Base-by-base conservation (phyloP, 495 filamentous ascomycete species). In the Penicillium longicatenatum region DNA sequence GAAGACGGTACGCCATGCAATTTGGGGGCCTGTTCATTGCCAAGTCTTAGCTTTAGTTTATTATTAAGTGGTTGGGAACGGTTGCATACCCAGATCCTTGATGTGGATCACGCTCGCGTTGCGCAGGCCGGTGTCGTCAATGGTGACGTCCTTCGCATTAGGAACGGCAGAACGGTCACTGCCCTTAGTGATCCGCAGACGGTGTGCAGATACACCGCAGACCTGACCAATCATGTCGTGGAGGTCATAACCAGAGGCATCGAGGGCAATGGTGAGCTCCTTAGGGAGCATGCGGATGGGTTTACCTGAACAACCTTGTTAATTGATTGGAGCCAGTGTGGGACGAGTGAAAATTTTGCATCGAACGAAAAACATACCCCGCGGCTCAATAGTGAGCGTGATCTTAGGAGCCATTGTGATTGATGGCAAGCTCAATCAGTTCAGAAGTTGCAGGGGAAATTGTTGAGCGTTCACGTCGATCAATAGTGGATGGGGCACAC, bases 1-100 rank as follows among this genome's bases (percentile, higher is more conserved):
- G 77, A 92, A 98, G 66, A 97, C 95, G 51, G 91, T 93, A 57
- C 86, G 88, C 94, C 94, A 98, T 49, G 84, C 85, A 55, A 97
- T 89, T 73, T 98, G 94, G 30, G 88, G 88, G 47, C 94, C 93
- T 97, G 19, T 31, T 50, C 11, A 6, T 29, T n/a, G 22, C 24
- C 9, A n/a, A 21, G 6, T 12, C 2, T 39, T 51, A 39, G 49
- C 33, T 24, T 51, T 7, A 21, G 49, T 17, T 31, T 20, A 9
- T 9, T 0, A 9, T n/a, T 33, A 35, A 2, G 16, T 9, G 9
- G 39, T 17, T 14, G 20, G 6, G 33, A 6, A 12, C 7, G 22
- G 9, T 26, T 31, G 52, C 85, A 59, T 82, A 96, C 92, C 92
- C 5, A 98, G 82, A 67, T 98, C 94, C 75, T 98, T 98, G 58